Evolutionary conservation across 306 rosid genomes (phyloP).

Genomic region (Pachyrhizus erosus): DNA sequence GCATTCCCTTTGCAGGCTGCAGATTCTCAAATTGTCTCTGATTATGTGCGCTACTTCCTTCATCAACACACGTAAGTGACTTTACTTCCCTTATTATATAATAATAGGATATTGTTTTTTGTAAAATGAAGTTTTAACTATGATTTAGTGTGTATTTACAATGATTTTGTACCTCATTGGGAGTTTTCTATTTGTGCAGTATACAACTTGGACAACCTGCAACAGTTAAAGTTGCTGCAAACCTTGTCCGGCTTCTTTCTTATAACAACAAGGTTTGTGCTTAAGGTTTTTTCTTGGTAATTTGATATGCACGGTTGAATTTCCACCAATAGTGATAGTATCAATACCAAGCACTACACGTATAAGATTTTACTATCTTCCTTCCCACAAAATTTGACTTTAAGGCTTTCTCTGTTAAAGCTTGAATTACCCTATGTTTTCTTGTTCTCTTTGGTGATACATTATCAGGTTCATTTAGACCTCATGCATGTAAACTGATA

Average conservation of each 20-base stretch:
- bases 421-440: neutral
- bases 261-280: slow-evolving; percentile 87
- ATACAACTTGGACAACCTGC: slow-evolving; percentile 98
- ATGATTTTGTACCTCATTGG: slow-evolving; percentile 1
- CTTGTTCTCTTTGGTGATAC: neutral
- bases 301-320: slow-evolving; percentile 19
- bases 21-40: slow-evolving; percentile 92
- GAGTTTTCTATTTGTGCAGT: slow-evolving; percentile 53
- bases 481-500: neutral
- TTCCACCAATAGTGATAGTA: neutral
- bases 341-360: neutral
- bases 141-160: slow-evolving; percentile 8
- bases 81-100: neutral
- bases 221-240: slow-evolving; percentile 93
- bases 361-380: neutral
- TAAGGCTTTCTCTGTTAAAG: neutral
- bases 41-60: slow-evolving; percentile 90
- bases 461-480: neutral
- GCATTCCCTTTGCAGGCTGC: slow-evolving; percentile 75
- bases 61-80: slow-evolving; percentile 89
- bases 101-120: neutral
- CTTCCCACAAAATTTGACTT: neutral
- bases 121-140: slow-evolving; percentile 10
- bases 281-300: slow-evolving; percentile 13
- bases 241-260: slow-evolving; percentile 85